Conservation (phyloP, 805 yeast species). For the Myxozyma udenii region DNA sequence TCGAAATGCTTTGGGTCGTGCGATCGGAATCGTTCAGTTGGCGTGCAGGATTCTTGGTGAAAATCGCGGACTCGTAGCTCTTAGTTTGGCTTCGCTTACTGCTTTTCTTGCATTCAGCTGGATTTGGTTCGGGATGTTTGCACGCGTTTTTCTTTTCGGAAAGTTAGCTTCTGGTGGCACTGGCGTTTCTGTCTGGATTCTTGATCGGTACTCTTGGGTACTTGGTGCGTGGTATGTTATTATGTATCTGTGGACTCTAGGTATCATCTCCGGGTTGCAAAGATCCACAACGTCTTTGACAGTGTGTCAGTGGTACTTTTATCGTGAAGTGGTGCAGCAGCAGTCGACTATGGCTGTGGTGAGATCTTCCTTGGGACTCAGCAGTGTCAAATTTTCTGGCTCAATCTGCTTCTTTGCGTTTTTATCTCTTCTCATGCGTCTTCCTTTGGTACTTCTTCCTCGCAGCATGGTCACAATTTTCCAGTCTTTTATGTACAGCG, state of each 20-base stretch:
- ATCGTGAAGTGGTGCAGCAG: slow-evolving; percentile 32
- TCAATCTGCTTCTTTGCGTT: slow-evolving; percentile 39
- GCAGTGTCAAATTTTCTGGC: slow-evolving; percentile 39
- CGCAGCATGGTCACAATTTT: slow-evolving; percentile 30
- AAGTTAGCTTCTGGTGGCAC: slow-evolving; percentile 12
- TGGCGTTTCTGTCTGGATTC: slow-evolving; percentile 24
- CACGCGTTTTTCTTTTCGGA: slow-evolving; percentile 36
- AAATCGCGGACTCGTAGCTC: slow-evolving; percentile 35
- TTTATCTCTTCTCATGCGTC: slow-evolving; percentile 35
- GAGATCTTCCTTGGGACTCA: slow-evolving; percentile 32
- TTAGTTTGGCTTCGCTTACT: slow-evolving; percentile 35
- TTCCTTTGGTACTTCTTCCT: slow-evolving; percentile 41
- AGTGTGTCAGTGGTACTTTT: slow-evolving; percentile 43
- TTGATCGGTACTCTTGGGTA: slow-evolving; percentile 37
- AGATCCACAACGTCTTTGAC: slow-evolving; percentile 39
- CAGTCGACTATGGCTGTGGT: slow-evolving; percentile 27
- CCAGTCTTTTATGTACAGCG: slow-evolving; percentile 31
- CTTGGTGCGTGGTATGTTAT: slow-evolving; percentile 37
- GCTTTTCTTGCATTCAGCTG: slow-evolving; percentile 37
- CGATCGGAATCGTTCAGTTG: slow-evolving; percentile 40
- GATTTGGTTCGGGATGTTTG: slow-evolving; percentile 40
- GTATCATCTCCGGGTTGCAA: slow-evolving; percentile 41
- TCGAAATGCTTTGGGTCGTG: slow-evolving; percentile 33
- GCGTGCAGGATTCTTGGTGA: slow-evolving; percentile 39
- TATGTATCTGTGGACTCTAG: slow-evolving; percentile 46